Conservation (phyloP, 805 yeast genomes). For the Lipomyces lipofer region DNA sequence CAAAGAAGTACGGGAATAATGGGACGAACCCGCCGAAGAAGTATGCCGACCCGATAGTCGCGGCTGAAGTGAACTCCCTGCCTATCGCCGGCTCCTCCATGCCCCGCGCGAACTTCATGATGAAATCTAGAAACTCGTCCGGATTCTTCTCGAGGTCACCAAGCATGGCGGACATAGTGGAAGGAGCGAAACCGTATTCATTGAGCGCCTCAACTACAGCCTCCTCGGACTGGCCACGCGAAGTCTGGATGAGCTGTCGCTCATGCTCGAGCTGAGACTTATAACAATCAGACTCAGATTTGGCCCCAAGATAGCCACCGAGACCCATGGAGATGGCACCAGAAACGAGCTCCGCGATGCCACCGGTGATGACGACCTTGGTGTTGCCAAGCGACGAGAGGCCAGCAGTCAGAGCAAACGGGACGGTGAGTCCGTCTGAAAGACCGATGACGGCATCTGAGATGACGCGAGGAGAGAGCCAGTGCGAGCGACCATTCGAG, state of each 20-base stretch:
- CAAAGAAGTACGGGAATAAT: slow-evolving; percentile 85
- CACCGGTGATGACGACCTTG: slow-evolving; percentile 92
- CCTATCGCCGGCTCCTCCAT: slow-evolving; percentile 93
- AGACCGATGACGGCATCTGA: slow-evolving; percentile 91
- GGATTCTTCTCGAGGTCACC: slow-evolving; percentile 79
- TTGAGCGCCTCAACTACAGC: slow-evolving; percentile 78
- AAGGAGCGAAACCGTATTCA: slow-evolving; percentile 67
- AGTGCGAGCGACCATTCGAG: slow-evolving; percentile 10
- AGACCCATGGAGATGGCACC: slow-evolving; percentile 98
- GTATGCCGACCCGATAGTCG: slow-evolving; percentile 86
- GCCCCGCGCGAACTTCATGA: slow-evolving; percentile 81
- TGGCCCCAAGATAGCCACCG: slow-evolving; percentile 95
- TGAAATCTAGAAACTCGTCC: slow-evolving; percentile 76
- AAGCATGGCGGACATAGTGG: slow-evolving; percentile 70
- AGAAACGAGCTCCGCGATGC: slow-evolving; percentile 93
- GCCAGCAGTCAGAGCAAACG: slow-evolving; percentile 98
- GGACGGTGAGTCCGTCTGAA: slow-evolving; percentile 94
- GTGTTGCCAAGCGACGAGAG: slow-evolving; percentile 87
- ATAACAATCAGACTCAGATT: slow-evolving; percentile 58
- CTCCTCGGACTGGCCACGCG: slow-evolving; percentile 54
- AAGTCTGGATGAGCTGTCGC: slow-evolving; percentile 45
- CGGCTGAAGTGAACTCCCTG: slow-evolving; percentile 82
- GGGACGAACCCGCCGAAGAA: slow-evolving; percentile 93
- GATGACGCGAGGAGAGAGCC: slow-evolving; percentile 74
- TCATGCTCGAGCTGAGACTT: slow-evolving; percentile 32